These are phyloP conservation scores for Cryptomeria japonica DNA, from an alignment of 75 land plant species.

Conservation along the genomic window DNA sequence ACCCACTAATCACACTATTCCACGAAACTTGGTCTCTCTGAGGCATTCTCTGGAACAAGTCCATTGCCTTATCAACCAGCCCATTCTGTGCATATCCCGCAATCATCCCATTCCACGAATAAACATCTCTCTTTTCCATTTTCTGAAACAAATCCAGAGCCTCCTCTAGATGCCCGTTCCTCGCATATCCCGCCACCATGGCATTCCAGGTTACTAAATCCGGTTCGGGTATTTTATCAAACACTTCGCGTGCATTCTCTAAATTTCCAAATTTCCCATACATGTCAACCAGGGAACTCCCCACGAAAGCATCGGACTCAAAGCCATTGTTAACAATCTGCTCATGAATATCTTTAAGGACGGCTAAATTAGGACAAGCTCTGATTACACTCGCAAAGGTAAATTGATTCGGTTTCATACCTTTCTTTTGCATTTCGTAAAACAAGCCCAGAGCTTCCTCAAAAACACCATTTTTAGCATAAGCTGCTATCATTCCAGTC, in stretches of 20 bases:
- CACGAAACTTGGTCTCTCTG: slow-evolving; percentile 42
- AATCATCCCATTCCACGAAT: slow-evolving; percentile 44
- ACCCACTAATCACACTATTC: slow-evolving; percentile 54
- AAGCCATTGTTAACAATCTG: not conserved
- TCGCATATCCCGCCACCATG: slow-evolving; percentile 2
- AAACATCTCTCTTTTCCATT: slow-evolving; percentile 33
- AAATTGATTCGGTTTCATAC: not conserved
- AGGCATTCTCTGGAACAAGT: slow-evolving; percentile 41
- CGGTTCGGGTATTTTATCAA: not conserved
- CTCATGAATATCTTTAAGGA: not conserved
- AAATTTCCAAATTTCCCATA: not conserved
- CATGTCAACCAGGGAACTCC: slow-evolving; percentile 3
- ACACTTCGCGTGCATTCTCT: not conserved
- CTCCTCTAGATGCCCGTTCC: slow-evolving; percentile 13
- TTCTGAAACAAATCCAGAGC: slow-evolving; percentile 34
- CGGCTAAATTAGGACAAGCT: not conserved
- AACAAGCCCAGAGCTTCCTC: not conserved
- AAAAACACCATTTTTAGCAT: not conserved
- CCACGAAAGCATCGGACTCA: not conserved
- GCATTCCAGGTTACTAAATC: slow-evolving; percentile 3
- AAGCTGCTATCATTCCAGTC: slow-evolving; percentile 12
- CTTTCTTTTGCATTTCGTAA: not conserved
- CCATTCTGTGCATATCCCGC: slow-evolving; percentile 43
- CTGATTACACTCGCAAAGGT: not conserved
- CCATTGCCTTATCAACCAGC: slow-evolving; percentile 18